Base-by-base conservation (phyloP, 257 asterid species). In the Rauvolfia tetraphylla region DNA sequence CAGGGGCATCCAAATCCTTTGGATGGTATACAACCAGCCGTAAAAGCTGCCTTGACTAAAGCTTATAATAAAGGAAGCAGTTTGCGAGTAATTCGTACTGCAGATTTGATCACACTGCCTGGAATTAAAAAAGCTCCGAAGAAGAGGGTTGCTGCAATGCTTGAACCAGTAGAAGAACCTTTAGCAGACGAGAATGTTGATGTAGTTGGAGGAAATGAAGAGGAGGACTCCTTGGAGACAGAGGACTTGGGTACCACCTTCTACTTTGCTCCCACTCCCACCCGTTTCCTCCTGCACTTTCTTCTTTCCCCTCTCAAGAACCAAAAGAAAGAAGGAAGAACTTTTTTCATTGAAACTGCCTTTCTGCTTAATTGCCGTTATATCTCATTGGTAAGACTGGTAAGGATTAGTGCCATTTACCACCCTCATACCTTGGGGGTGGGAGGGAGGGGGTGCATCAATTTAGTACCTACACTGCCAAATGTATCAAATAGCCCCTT, bases 61-160 rank as follows among this genome's bases (percentile, higher is more conserved):
- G 93, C 97, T 75, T 93, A 95, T 79, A 95, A 95, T 76, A 95
- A 90, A 88, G 97, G 97, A 81, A 90, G 96, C 86, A 89, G 94
- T 68, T 89, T 93, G 12, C 99, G 97, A 68, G 89, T 86, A 76
- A 79, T 95, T 72, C 84, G 90, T 63, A 78, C 97, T 79, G 98
- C 98, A 57, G 98, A 93, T 87, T 81, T 95, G 78, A 85, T 95
- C 72, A 89, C 87, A 1, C 91, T 95, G 83, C 97, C 98, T 76
- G 98, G 98, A 71, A 73, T 91, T 13, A 95, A 88, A 68, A 95
- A 93, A 85, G 95, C 92, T 51, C 98, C 93, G 18, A 90, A 88
- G 85, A 95, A 95, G 83, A 88, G 99, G 78, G 87, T 95, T 80
- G 97, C 95, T 72, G 98, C 98, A 12, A 93, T 93, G 96, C 85